These are phyloP conservation scores for Ulota crispa DNA, from an alignment of 225 moss, liverwort and hornwort species.

Conservation along the genomic window DNA sequence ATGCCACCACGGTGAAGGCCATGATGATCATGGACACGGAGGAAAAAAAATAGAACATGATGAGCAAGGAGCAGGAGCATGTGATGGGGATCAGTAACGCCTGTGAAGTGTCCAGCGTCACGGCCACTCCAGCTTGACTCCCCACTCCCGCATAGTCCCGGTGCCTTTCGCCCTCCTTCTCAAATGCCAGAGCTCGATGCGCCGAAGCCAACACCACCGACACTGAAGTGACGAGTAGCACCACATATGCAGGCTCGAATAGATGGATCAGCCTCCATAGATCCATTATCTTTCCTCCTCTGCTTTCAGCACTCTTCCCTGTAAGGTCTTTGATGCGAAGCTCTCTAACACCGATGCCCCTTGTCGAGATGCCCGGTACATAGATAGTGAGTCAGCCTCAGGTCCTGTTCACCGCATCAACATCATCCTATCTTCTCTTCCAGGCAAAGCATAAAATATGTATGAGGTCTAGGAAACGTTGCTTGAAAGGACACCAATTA, in stretches of 20 bases:
- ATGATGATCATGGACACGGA: slow-evolving; percentile 90
- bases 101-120: slow-evolving; percentile 87
- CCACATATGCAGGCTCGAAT: slow-evolving; percentile 76
- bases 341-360: background rate
- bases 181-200: slow-evolving; percentile 78
- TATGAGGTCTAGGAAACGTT: background rate
- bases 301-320: background rate
- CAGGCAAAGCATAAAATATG: slow-evolving; percentile 1
- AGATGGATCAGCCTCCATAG: slow-evolving; percentile 73
- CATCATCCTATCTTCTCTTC: background rate
- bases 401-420: slow-evolving; percentile 5
- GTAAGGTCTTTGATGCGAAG: background rate
- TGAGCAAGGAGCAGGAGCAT: slow-evolving; percentile 83
- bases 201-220: slow-evolving; percentile 79
- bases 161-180: slow-evolving; percentile 78
- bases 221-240: slow-evolving; percentile 69
- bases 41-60: slow-evolving; percentile 96
- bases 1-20: slow-evolving; percentile 68
- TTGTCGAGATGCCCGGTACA: background rate
- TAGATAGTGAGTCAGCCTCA: background rate
- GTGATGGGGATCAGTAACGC: slow-evolving; percentile 87
- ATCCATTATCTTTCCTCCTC: slow-evolving; percentile 46
- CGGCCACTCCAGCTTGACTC: slow-evolving; percentile 49
- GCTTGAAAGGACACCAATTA: background rate
- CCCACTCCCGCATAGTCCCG: slow-evolving; percentile 64